Conservation (phyloP, 2,329 filamentous ascomycete species). For the Neofusicoccum ribis region DNA sequence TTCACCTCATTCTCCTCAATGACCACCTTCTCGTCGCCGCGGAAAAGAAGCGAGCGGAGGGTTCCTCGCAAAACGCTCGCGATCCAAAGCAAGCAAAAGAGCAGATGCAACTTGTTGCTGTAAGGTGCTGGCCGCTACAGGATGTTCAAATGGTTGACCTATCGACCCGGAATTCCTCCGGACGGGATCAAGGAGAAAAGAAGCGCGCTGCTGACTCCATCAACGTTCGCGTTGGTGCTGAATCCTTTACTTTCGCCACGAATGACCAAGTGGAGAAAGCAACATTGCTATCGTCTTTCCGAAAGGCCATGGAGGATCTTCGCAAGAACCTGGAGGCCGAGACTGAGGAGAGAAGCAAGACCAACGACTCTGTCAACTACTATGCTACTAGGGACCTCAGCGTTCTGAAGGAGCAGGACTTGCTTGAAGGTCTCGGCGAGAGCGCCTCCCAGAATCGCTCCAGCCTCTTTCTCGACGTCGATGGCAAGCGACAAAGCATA, state of each 20-base stretch:
- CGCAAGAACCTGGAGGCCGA: slow-evolving; percentile 83
- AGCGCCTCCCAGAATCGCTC: slow-evolving; percentile 68
- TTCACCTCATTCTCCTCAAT: slow-evolving; percentile 90
- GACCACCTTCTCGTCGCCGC: slow-evolving; percentile 91
- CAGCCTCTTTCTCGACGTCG: slow-evolving; percentile 85
- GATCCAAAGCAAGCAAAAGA: slow-evolving; percentile 47
- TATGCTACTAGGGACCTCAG: slow-evolving; percentile 77
- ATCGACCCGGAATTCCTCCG: slow-evolving; percentile 44
- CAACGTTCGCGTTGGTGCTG: slow-evolving; percentile 83
- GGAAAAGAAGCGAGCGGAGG: slow-evolving; percentile 85
- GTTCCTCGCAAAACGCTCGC: slow-evolving; percentile 49
- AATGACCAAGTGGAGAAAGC: slow-evolving; percentile 76
- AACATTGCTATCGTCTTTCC: slow-evolving; percentile 80
- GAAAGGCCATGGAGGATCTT: slow-evolving; percentile 89
- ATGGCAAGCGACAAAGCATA: slow-evolving; percentile 93
- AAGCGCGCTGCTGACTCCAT: slow-evolving; percentile 58
- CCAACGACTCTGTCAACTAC: slow-evolving; percentile 82
- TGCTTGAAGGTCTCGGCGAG: slow-evolving; percentile 72
- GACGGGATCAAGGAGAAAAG: slow-evolving; percentile 4
- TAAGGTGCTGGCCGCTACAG: slow-evolving; percentile 89
- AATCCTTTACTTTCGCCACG: slow-evolving; percentile 92
- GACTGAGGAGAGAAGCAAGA: slow-evolving; percentile 81
- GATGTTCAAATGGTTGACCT: slow-evolving; percentile 94
- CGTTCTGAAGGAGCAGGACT: slow-evolving; percentile 74
- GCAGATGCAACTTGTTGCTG: slow-evolving; percentile 74